These are phyloP conservation scores for Cyanidium caldarium DNA, from an alignment of 23 red algal species.

Conservation along the genomic window DNA sequence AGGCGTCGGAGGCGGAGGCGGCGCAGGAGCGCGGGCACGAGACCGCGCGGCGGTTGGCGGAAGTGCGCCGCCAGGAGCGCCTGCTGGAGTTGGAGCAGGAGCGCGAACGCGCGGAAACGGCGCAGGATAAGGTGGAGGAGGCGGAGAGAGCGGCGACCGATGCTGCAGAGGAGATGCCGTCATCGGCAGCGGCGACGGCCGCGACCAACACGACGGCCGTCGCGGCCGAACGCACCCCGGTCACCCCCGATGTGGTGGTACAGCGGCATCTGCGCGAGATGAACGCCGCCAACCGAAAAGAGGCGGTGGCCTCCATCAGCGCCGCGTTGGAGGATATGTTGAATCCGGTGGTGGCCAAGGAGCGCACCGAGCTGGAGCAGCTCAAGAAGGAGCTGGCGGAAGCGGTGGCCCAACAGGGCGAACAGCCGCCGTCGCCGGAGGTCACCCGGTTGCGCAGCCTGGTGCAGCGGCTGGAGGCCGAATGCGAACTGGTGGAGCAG, in stretches of 20 bases:
- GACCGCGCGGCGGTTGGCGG: constrained; percentile 55
- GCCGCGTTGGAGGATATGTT: constrained; percentile 25
- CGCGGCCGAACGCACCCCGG: background rate
- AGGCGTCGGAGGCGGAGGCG: constrained; percentile 4
- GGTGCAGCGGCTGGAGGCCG: constrained; percentile 50
- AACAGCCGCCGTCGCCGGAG: constrained; percentile 11
- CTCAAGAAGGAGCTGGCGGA: constrained; percentile 70
- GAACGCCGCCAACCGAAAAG: constrained; percentile 1
- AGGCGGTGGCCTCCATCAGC: background rate
- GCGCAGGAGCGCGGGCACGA: constrained; percentile 32
- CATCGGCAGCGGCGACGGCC: background rate
- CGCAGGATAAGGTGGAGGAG: background rate
- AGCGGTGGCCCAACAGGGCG: constrained; percentile 9
- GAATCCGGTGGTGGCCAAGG: constrained; percentile 37
- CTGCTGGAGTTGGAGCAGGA: constrained; percentile 66
- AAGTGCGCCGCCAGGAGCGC: constrained; percentile 64
- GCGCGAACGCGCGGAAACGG: constrained; percentile 20
- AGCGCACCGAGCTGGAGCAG: constrained; percentile 64
- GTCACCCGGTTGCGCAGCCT: constrained; percentile 37
- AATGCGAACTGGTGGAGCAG: constrained; percentile 61
- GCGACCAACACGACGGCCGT: constrained; percentile 2
- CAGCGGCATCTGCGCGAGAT: background rate
- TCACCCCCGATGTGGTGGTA: background rate
- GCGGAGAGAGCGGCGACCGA: too few relatives aligned
- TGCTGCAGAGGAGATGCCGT: background rate